A percentile compares a stretch with the other conserved stretches of the same genome.
These are phyloP conservation scores for Venturia pyrina DNA, from an alignment of 2,329 filamentous ascomycete species.

Conservation along the genomic window DNA sequence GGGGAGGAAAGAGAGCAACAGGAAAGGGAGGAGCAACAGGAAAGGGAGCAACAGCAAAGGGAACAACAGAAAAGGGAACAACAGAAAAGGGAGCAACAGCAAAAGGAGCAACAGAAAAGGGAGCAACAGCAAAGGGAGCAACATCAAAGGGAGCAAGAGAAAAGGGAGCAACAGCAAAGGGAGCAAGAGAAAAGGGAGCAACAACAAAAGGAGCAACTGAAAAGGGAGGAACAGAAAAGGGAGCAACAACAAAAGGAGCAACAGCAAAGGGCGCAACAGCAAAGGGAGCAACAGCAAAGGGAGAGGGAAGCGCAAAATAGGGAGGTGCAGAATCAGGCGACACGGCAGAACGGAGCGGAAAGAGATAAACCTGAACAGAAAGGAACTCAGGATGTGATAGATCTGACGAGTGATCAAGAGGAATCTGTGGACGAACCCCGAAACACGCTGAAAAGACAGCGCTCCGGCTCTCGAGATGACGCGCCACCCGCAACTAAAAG, in stretches of 20 bases:
- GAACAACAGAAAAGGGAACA: too few relatives aligned
- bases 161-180: neutral
- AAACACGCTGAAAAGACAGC: neutral
- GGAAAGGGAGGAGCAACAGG: too few relatives aligned
- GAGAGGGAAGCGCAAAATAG: neutral
- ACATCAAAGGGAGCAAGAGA: too few relatives aligned
- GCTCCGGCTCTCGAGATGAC: neutral
- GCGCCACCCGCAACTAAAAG: neutral
- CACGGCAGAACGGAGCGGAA: too few relatives aligned
- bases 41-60: neutral
- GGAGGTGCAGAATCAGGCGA: too few relatives aligned
- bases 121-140: too few relatives aligned
- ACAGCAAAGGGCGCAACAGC: neutral
- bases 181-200: neutral
- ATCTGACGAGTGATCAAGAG: too few relatives aligned
- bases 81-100: neutral
- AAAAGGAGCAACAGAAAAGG: too few relatives aligned
- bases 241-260: neutral
- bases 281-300: neutral
- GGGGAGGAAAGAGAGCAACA: too few relatives aligned
- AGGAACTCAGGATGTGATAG: too few relatives aligned
- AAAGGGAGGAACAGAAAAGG: neutral
- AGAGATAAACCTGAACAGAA: too few relatives aligned
- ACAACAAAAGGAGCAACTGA: neutral
- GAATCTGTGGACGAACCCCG: neutral